Evolutionary conservation across 1,284 basidiomycete genomes (phyloP).

Genomic region (Pterulicium gracile): DNA sequence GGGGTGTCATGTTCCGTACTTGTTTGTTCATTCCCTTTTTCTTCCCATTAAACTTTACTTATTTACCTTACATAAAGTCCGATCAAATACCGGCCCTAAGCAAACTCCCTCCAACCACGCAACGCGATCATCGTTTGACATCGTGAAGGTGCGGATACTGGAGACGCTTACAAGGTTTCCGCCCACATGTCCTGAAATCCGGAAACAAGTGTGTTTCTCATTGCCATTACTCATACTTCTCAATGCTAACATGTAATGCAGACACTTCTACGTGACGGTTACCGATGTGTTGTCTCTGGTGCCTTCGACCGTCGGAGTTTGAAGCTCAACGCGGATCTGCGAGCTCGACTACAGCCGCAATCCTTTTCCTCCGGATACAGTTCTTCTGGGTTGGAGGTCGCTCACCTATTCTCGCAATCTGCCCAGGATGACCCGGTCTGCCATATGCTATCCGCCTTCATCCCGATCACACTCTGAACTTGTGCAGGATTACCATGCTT

Average conservation of each 20-base stretch:
- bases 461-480: not conserved
- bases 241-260: not conserved
- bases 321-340: too few relatives aligned
- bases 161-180: not conserved
- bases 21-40: not conserved
- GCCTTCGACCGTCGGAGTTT: not conserved
- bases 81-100: not conserved
- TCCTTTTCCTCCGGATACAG: not conserved
- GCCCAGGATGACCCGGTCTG: not conserved
- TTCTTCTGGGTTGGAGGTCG: too few relatives aligned
- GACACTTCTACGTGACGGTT: not conserved
- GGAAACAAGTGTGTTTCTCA: not conserved
- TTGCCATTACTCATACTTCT: not conserved
- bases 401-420: not conserved
- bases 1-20: not conserved
- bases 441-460: not conserved
- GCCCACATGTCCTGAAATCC: too few relatives aligned
- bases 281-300: not conserved
- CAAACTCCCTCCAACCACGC: not conserved
- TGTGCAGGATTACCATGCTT: not conserved
- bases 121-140: not conserved
- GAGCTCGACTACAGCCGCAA: too few relatives aligned
- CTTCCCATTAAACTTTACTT: not conserved
- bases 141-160: not conserved
- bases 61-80: not conserved